A percentile compares a stretch with the other conserved stretches of the same genome.
Evolutionary conservation across 768 basidiomycete species (phyloP).

Genomic region (Kwoniella sp.): DNA sequence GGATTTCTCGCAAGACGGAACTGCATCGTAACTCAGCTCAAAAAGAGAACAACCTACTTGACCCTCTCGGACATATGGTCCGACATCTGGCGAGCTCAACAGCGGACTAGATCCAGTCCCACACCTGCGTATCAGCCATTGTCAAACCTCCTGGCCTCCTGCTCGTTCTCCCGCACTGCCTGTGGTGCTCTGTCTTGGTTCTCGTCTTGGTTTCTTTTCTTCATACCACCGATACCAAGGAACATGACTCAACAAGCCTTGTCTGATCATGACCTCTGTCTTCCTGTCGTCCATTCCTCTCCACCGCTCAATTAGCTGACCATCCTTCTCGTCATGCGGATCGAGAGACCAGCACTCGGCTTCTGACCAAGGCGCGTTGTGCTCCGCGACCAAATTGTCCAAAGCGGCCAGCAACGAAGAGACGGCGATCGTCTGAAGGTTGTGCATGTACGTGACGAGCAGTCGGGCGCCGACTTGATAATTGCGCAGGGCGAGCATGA

Average conservation of each 20-base stretch:
- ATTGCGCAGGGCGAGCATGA: constrained; percentile 7
- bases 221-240: constrained; percentile 3
- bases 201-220: background rate
- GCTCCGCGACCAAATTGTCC: background rate
- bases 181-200: too few relatives aligned
- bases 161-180: constrained; percentile 1
- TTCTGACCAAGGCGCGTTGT: background rate
- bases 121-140: constrained; percentile 15
- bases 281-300: background rate
- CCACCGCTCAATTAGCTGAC: background rate
- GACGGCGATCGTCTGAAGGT: background rate
- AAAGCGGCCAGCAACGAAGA: constrained; percentile 2
- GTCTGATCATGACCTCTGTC: background rate
- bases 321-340: background rate
- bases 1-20: too few relatives aligned
- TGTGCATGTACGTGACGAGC: constrained; percentile 13
- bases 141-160: background rate
- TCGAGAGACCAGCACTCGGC: constrained; percentile 8
- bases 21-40: too few relatives aligned
- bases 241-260: background rate
- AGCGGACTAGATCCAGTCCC: constrained; percentile 11
- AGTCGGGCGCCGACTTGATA: background rate
- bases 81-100: too few relatives aligned
- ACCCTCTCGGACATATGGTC: too few relatives aligned
- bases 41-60: too few relatives aligned